Base-by-base conservation (phyloP, 2,329 filamentous ascomycete genomes). In the Macroventuria anomochaeta region DNA sequence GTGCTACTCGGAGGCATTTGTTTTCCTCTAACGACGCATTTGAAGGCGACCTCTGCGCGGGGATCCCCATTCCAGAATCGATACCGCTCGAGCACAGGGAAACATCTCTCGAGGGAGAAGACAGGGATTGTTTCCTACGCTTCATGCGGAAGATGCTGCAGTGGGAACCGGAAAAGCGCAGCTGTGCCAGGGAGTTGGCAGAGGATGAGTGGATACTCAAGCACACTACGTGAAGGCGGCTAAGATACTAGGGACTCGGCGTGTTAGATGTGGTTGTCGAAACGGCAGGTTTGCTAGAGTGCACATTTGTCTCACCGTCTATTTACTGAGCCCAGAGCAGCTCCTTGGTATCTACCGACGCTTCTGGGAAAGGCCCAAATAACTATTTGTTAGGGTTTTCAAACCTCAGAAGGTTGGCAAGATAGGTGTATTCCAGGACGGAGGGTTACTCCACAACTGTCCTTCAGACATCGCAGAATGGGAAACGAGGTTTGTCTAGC, bases 81-180 rank as follows among this genome's bases (percentile, higher is more conserved):
- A 53, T 44, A 23, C 62, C 56, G 15, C 58, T 73, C 6, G 63
- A 71, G 43, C 46, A 46, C 4, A 54, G 46, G 39, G 72, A 65
- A 44, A 60, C 41, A 20, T 58, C 60, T 40, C 61, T 71, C 31
- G 44, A 51, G 7, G 71, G 68, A 38, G 37, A 69, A 23, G 69
- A 74, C 7, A 74, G 61, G 46, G 8, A 2, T 73, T 77, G 8
- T 3, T 74, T 77, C 55, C 33, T 77, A 7, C 48, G 54, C 1
- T 46, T 76, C 7, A 61, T 76, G 44, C 63, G 64, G 7, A 76
- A 72, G 46, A 77, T 76, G 67, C 37, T 77, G 41, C 68, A 70
- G 39, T 77, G 74, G 74, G 59, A 71, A 39, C 63, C 63, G 25
- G 62, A 66, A 52, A 58, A 67, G 52, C 34, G 55, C 25, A 37